A percentile compares a stretch with the other conserved stretches of the same genome.
These are phyloP conservation scores for Sabuloglossum arenarium DNA, from an alignment of 495 filamentous ascomycete species.

Conservation along the genomic window DNA sequence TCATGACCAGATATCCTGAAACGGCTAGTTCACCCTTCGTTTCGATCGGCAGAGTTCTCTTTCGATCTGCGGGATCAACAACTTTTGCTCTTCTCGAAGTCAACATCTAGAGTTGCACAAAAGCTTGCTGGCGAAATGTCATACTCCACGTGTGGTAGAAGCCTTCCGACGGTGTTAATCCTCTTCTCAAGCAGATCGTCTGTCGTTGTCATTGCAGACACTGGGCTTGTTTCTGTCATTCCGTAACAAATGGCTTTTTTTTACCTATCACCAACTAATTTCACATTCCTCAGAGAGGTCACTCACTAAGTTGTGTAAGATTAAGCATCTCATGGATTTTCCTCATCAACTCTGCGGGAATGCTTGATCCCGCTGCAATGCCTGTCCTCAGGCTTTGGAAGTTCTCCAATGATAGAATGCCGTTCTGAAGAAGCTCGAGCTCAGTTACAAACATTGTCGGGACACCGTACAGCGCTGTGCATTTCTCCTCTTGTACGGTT, in stretches of 20 bases:
- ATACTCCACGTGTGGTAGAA: slow-evolving; percentile 54
- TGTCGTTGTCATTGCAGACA: slow-evolving; percentile 74
- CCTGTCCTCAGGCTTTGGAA: slow-evolving; percentile 63
- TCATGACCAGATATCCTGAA: slow-evolving; percentile 73
- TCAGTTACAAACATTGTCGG: slow-evolving; percentile 93
- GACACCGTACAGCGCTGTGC: slow-evolving; percentile 80
- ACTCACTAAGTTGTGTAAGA: slow-evolving; percentile 43
- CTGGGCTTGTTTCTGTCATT: slow-evolving; percentile 96
- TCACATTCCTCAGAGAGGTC: background rate
- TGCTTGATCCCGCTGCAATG: slow-evolving; percentile 73
- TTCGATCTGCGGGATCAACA: slow-evolving; percentile 39
- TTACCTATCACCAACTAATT: background rate
- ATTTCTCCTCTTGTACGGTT: slow-evolving; percentile 50
- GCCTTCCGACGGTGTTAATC: slow-evolving; percentile 51
- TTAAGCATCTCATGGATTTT: slow-evolving; percentile 57
- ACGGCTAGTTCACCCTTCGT: slow-evolving; percentile 66
- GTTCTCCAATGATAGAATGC: slow-evolving; percentile 29
- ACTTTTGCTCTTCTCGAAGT: slow-evolving; percentile 43
- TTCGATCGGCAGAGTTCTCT: slow-evolving; percentile 35
- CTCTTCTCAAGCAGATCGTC: slow-evolving; percentile 63
- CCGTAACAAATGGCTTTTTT: slow-evolving; percentile 74
- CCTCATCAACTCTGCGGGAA: slow-evolving; percentile 71
- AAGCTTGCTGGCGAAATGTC: background rate
- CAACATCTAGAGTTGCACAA: background rate
- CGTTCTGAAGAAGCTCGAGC: slow-evolving; percentile 44